Conservation (phyloP, 2,329 filamentous ascomycete genomes). For the Alternaria sp. region DNA sequence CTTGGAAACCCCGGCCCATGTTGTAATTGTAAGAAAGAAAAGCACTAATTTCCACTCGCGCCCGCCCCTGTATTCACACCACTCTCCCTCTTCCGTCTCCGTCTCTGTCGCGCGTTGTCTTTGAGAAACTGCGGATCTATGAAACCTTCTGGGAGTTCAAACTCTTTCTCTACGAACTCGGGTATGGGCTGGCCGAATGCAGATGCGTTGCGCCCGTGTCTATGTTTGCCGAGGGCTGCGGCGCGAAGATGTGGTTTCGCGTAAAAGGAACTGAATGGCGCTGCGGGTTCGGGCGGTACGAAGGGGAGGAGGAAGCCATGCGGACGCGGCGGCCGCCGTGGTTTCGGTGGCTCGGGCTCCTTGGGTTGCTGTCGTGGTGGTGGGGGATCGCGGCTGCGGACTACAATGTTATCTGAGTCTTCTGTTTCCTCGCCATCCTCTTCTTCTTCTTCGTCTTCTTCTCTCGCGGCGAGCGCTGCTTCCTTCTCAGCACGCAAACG, state of each 20-base stretch:
- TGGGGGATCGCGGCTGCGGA: slow-evolving; percentile 12
- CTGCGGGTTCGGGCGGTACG: slow-evolving; percentile 48
- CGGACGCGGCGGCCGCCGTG: slow-evolving; percentile 39
- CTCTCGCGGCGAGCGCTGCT: slow-evolving; percentile 60
- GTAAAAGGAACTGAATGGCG: slow-evolving; percentile 87
- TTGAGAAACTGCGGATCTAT: slow-evolving; percentile 57
- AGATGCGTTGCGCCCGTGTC: slow-evolving; percentile 71
- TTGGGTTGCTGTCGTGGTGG: slow-evolving; percentile 53
- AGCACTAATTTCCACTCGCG: neutral
- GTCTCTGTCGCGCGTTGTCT: slow-evolving; percentile 67
- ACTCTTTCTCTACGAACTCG: slow-evolving; percentile 73
- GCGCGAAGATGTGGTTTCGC: slow-evolving; percentile 79
- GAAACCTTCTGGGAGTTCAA: slow-evolving; percentile 73
- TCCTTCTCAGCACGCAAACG: slow-evolving; percentile 78
- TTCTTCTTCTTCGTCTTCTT: slow-evolving; percentile 51
- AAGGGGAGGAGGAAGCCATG: slow-evolving; percentile 41
- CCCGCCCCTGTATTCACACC: slow-evolving; percentile 3
- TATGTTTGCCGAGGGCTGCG: slow-evolving; percentile 73
- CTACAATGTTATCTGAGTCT: slow-evolving; percentile 38
- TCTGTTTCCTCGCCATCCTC: slow-evolving; percentile 46
- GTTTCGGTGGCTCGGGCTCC: slow-evolving; percentile 45
- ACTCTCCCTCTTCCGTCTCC: slow-evolving; percentile 64
- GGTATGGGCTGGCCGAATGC: slow-evolving; percentile 86
- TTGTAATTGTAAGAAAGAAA: neutral
- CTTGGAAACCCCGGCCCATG: neutral